Percentiles rank a stretch among this genome's conserved stretches.
These are phyloP conservation scores for Pichia norvegensis DNA, from an alignment of 1,139 yeast species.

Conservation along the genomic window DNA sequence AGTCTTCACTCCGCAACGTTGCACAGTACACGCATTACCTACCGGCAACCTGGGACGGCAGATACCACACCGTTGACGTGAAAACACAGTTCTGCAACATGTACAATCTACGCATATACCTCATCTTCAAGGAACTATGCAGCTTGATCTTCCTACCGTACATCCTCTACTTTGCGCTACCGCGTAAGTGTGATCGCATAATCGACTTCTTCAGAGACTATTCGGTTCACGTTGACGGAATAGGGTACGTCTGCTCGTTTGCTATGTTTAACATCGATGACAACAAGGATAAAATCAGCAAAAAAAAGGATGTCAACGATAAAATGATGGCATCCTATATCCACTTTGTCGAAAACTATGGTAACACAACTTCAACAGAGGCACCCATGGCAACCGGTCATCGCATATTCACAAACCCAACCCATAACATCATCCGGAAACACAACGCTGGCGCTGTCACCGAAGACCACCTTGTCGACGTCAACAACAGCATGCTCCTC, in stretches of 20 bases:
- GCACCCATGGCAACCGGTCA: background rate
- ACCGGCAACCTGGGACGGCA: conserved; percentile 81
- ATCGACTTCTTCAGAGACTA: conserved; percentile 87
- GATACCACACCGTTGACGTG: conserved; percentile 73
- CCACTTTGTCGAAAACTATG: conserved; percentile 81
- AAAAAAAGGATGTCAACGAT: conserved; percentile 49
- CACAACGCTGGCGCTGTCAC: conserved; percentile 8
- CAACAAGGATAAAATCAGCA: conserved; percentile 34
- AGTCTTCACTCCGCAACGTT: conserved; percentile 67
- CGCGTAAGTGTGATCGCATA: conserved; percentile 62
- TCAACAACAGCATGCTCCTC: conserved; percentile 25
- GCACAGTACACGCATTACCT: conserved; percentile 84
- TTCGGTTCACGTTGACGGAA: conserved; percentile 84
- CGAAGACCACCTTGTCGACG: conserved; percentile 15
- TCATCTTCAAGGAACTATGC: conserved; percentile 70
- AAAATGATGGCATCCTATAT: conserved; percentile 89
- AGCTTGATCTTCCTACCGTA: conserved; percentile 83
- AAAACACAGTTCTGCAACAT: conserved; percentile 74
- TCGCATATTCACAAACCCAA: conserved; percentile 8
- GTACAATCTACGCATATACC: conserved; percentile 63
- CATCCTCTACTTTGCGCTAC: conserved; percentile 75
- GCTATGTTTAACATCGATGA: conserved; percentile 83
- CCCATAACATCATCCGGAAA: conserved; percentile 2
- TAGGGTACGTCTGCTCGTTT: conserved; percentile 89
- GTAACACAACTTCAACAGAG: conserved; percentile 19